Base-by-base conservation (phyloP, 2,329 filamentous ascomycete species). In the Alternaria longipes region DNA sequence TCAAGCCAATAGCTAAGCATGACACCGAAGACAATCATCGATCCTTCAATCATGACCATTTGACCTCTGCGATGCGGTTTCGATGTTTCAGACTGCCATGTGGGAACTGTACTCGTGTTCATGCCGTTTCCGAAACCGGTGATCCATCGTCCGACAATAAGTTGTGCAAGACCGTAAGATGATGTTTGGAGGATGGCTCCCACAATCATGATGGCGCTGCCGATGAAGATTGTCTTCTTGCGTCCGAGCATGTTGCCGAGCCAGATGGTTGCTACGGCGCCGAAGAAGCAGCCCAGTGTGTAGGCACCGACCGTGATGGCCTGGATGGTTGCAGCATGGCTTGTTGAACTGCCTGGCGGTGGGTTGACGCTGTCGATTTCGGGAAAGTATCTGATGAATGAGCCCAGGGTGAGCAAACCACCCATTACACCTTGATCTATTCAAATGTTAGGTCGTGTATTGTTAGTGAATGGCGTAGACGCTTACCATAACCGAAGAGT, bases 381-480 rank as follows among this genome's bases (percentile, higher is more conserved):
- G 5, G 80, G 80, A 51, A 83, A 82, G 36, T 75, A 67, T 6
- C 65, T 69, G 2, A 87, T 80, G 68, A 91, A 92, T 9, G 84
- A 83, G 20, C 84, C 79, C 70, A 94, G 84, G 3, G 90, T 92
- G 58, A 94, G 81, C 65, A 94, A 87, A 38, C 76, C 76, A 18
- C 77, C 91, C 84, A 91, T 93, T 9, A 92, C 73, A 69, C 73
- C 73, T 51, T 75, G 73, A 46, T 75, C 73, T 75, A 12, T n/a
- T 5, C 18, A 5, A 22, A 6, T 30, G 50, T 69, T 60, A 73
- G 61, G 46, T 32, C 36, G 38, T 6, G 34, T 22, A 22, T 11
- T 12, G 1, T 3, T 49, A 0, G 50, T 26, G 5, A 6, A 30
- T 64, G 7, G 9, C 18, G 20, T 3, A 18, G 0, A 11, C 14